phyloP scores from a whole-genome alignment of 192 early-diverging fungal species.

The Rhizophagus prolifer region DNA sequence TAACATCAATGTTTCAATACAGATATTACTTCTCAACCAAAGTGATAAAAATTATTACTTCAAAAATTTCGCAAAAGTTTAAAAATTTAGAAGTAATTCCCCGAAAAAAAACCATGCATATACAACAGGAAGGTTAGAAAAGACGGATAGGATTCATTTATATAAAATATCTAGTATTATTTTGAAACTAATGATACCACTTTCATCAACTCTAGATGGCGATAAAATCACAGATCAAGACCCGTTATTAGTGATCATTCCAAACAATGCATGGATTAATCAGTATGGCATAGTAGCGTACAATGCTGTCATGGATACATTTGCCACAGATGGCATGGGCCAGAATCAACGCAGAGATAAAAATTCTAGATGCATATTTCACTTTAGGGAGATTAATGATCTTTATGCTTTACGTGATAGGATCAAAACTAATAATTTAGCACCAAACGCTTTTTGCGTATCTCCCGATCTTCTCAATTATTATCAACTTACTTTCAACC shows the following conservation, averaged over 20 bases:
- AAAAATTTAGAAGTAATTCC: no score
- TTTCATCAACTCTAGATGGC: background rate
- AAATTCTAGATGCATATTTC: background rate
- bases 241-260: background rate
- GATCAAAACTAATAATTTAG: background rate
- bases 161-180: background rate
- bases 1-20: constrained; percentile 4
- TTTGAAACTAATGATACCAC: background rate
- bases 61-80: background rate
- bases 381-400: background rate
- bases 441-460: background rate
- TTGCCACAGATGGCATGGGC: background rate
- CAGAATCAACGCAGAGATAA: background rate
- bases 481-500: no score
- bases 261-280: background rate
- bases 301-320: background rate
- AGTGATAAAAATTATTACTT: background rate
- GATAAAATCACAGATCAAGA: background rate
- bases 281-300: background rate
- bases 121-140: background rate
- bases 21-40: background rate
- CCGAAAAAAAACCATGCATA: background rate
- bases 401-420: background rate
- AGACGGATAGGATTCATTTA: background rate
- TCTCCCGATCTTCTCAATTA: background rate